Percentiles rank a stretch among this genome's conserved stretches.
Evolutionary conservation across 2,329 filamentous ascomycete genomes (phyloP).

Genomic region (Fusarium anguioides): DNA sequence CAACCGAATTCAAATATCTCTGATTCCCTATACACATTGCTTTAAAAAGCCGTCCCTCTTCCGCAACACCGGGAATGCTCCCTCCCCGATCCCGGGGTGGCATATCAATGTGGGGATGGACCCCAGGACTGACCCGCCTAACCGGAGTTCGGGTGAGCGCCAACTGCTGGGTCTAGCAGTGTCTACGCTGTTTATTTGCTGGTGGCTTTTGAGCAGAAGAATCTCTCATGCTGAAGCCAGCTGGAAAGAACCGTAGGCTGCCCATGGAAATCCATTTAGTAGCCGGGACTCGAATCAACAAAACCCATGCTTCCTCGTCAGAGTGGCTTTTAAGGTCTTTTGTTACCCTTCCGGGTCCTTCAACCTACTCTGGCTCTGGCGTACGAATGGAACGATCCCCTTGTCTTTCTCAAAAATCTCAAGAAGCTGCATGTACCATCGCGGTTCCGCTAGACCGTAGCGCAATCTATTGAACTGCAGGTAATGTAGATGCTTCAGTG

Average conservation of each 20-base stretch:
- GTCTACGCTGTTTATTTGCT: conserved; percentile 24
- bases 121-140: conserved; percentile 37
- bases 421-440: conserved; percentile 22
- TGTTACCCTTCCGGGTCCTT: conserved; percentile 18
- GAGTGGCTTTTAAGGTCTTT: conserved; percentile 10
- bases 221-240: not conserved
- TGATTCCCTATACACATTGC: not conserved
- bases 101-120: conserved; percentile 24
- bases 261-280: not conserved
- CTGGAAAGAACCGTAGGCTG: not conserved
- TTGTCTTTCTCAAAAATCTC: conserved; percentile 12
- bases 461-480: conserved; percentile 22
- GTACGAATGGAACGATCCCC: conserved; percentile 19
- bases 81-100: conserved; percentile 41
- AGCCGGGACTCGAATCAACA: not conserved
- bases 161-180: conserved; percentile 30
- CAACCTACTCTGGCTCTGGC: conserved; percentile 12
- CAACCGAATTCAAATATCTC: not conserved
- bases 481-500: not conserved
- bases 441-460: conserved; percentile 46
- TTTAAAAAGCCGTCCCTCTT: conserved; percentile 25
- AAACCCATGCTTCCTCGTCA: conserved; percentile 11
- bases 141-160: conserved; percentile 42
- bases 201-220: conserved; percentile 8
- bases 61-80: conserved; percentile 38